Base-by-base conservation (phyloP, 768 basidiomycete species). In the Suillus placidus region DNA sequence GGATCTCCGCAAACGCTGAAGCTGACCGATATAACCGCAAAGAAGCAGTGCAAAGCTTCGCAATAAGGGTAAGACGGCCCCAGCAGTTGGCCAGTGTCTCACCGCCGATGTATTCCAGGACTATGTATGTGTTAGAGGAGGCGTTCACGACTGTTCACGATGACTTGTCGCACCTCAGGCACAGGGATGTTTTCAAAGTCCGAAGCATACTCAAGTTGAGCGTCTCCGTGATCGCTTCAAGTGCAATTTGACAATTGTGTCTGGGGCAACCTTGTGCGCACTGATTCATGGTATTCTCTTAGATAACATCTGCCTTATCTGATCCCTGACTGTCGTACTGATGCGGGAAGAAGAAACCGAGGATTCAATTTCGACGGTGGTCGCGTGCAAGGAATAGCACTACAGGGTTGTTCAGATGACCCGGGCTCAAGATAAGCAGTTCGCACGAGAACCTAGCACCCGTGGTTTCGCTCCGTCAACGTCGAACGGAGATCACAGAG, bases 101-200 rank as follows among this genome's bases (percentile, higher is more conserved):
- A 14, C 74, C 76, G 18, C 69, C 60, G 38, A 78, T 67, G 56
- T 70, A 69, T 60, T 78, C 76, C 69, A 78, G 67, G 35, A 56
- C 16, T 20, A 56, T 2, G 16, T 37, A 23, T 20, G 14, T 35
- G 1, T 26, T 42, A 5, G 55, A n/a, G 34, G n/a, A 61, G 38
- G 20, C 37, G 18, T 43, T 43, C 12, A 45, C 18, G 18, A 37
- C 12, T n/a, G 18, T 43, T 43, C 12, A 45, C 18, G 18, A 37
- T 12, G 13, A 35, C 20, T 52, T 32, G 9, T 32, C n/a, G 26
- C 10, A 61, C 60, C n/a, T 52, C 60, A 32, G 40, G 42, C 23
- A 61, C 9, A 60, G 38, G 38, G 43, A 60, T 42, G 40, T 23
- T 38, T 6, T 60, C 37, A 60, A 7, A 1, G 14, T 55, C 5